A percentile compares a stretch with the other conserved stretches of the same genome.
Conservation (phyloP, 1,139 yeast genomes). For the Meyerozyma guilliermondii region DNA sequence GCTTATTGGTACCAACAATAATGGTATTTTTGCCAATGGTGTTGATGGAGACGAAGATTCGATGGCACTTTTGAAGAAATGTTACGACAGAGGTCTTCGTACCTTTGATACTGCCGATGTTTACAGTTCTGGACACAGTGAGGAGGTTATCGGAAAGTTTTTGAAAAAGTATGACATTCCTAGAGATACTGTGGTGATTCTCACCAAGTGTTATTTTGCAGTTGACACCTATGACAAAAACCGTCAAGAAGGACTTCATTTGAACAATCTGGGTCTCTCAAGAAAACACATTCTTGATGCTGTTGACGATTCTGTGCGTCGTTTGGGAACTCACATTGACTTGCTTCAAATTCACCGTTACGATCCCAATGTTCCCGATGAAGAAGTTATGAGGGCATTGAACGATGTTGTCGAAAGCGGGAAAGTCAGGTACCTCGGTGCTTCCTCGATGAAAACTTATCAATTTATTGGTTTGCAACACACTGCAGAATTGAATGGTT, state of each 20-base stretch:
- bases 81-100: constrained; percentile 46
- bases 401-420: constrained; percentile 49
- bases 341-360: constrained; percentile 48
- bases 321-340: constrained; percentile 51
- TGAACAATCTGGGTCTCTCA: constrained; percentile 37
- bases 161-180: constrained; percentile 36
- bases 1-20: not conserved
- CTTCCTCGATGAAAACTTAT: constrained; percentile 47
- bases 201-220: constrained; percentile 4
- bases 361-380: constrained; percentile 38
- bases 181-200: constrained; percentile 41
- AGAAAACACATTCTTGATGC: constrained; percentile 54
- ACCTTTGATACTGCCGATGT: constrained; percentile 52
- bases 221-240: not conserved
- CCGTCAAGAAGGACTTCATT: not conserved
- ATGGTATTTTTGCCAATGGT: not conserved
- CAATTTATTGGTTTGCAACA: constrained; percentile 48
- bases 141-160: constrained; percentile 37
- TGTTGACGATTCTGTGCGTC: constrained; percentile 38
- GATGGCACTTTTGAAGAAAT: constrained; percentile 13
- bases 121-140: constrained; percentile 44
- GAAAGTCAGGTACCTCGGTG: constrained; percentile 51
- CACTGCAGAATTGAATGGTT: constrained; percentile 45
- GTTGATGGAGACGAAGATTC: not conserved
- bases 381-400: constrained; percentile 51